These are phyloP conservation scores for Clavispora fructus DNA, from an alignment of 805 yeast species.

Conservation along the genomic window DNA sequence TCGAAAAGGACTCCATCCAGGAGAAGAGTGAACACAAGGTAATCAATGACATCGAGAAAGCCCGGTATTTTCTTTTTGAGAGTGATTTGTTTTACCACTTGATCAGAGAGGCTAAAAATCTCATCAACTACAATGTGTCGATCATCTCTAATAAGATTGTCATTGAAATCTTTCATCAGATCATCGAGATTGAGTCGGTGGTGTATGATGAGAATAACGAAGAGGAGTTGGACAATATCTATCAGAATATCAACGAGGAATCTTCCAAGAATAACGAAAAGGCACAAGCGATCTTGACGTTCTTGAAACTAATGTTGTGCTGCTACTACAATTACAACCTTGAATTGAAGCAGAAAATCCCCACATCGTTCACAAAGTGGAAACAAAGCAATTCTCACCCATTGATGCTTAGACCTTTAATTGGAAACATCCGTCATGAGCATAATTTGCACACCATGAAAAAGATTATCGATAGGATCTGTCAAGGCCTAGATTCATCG, in stretches of 20 bases:
- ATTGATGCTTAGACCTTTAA: conserved; percentile 48
- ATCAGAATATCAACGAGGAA: conserved; percentile 25
- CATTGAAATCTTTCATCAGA: conserved; percentile 59
- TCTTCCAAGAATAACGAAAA: conserved; percentile 29
- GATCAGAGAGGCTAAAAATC: conserved; percentile 64
- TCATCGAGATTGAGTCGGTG: conserved; percentile 67
- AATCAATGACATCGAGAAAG: conserved; percentile 54
- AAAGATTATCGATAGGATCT: conserved; percentile 23
- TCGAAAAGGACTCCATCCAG: conserved; percentile 13
- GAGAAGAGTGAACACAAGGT: conserved; percentile 12
- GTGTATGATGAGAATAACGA: conserved; percentile 37
- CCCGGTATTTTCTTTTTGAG: conserved; percentile 76
- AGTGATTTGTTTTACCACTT: conserved; percentile 81
- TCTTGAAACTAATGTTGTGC: conserved; percentile 57
- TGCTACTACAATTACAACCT: conserved; percentile 49
- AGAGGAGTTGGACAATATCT: conserved; percentile 28
- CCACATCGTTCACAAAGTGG: conserved; percentile 43
- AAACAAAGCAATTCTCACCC: conserved; percentile 40
- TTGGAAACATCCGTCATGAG: conserved; percentile 57
- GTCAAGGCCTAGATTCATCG: conserved; percentile 7
- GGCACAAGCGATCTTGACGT: conserved; percentile 51
- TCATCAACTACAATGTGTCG: conserved; percentile 65
- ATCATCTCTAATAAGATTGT: conserved; percentile 60
- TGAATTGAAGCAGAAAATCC: conserved; percentile 39
- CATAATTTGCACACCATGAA: conserved; percentile 26